phyloP scores from a whole-genome alignment of 2,329 filamentous ascomycete species.

The Penicillium decumbens region DNA sequence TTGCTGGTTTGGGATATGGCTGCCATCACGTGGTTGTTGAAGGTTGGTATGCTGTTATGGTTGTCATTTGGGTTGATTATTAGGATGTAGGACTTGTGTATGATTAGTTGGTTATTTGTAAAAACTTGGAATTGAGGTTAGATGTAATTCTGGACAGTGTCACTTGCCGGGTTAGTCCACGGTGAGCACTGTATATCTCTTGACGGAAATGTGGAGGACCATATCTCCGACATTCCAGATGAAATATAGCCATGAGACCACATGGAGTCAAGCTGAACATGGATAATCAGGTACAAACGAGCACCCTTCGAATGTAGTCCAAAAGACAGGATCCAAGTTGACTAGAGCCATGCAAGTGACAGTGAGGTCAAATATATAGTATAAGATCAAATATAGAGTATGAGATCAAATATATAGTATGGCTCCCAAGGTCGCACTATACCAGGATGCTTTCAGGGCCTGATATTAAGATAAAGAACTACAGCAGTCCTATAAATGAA shows the following conservation, averaged over 20 bases:
- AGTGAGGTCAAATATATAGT: too few species aligned
- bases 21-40: constrained; percentile 12
- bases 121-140: not conserved
- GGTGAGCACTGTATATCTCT: not conserved
- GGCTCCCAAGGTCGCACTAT: too few species aligned
- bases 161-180: too few species aligned
- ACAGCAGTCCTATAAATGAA: not conserved
- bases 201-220: not conserved
- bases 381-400: too few species aligned
- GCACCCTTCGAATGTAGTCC: not conserved
- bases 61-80: not conserved
- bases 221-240: not conserved
- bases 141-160: not conserved
- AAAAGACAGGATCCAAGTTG: not conserved
- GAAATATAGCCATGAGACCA: not conserved
- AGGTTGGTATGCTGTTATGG: not conserved
- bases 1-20: constrained; percentile 25
- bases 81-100: not conserved
- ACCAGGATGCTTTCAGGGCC: too few species aligned
- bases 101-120: too few species aligned
- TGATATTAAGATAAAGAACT: not conserved
- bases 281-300: not conserved
- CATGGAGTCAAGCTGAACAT: not conserved
- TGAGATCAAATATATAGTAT: too few species aligned
- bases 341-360: not conserved